Base-by-base conservation (phyloP, 2,329 filamentous ascomycete species). In the Blastomyces percursus region DNA sequence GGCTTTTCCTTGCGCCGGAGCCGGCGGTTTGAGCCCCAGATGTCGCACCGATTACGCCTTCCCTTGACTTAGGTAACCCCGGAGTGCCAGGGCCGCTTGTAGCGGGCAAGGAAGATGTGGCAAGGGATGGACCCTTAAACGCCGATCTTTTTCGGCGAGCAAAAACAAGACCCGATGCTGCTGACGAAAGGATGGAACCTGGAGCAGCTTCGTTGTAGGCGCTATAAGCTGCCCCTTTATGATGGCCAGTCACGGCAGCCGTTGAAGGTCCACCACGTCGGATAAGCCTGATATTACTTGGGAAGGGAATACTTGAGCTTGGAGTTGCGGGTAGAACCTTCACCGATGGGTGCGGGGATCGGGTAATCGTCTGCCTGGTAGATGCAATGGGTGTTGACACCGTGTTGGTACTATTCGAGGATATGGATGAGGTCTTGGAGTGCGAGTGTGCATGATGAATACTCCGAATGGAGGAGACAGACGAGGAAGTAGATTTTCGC, bases 281-380 rank as follows among this genome's bases (percentile, higher is more conserved):
- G 1, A 93, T 90, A 14, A 96, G 80, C 2, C 93, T 87, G 64
- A 96, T 89, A 67, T 92, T 95, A 60, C 86, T 89, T 0, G 93
- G 92, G 69, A 97, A 96, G 0, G 84, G 79, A 19, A 81, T 80
- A 2, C 83, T 78, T n/a, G 76, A 75, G 0, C 88, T 92, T 0
- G 93, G 93, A 0, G 92, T 96, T 0, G 90, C 90, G 0, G 94
- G 93, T 2, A 97, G 84, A n/a, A 97, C 89, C 76, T 97, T 97
- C 69, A 97, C 88, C 0, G 90, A 96, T 67, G 90, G 85, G 72
- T 96, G 91, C 0, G 94, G 93, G 2, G 88, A 92, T 30, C 89
- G 85, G 16, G 83, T 83, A 44, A 83, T 52, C 12, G 59, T 60
- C 61, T 59, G 57, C 19, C 65, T 77, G 52, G 82, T 82, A 59